These are phyloP conservation scores for Colletotrichum caudatum DNA, from an alignment of 2,329 filamentous ascomycete species.

Conservation along the genomic window DNA sequence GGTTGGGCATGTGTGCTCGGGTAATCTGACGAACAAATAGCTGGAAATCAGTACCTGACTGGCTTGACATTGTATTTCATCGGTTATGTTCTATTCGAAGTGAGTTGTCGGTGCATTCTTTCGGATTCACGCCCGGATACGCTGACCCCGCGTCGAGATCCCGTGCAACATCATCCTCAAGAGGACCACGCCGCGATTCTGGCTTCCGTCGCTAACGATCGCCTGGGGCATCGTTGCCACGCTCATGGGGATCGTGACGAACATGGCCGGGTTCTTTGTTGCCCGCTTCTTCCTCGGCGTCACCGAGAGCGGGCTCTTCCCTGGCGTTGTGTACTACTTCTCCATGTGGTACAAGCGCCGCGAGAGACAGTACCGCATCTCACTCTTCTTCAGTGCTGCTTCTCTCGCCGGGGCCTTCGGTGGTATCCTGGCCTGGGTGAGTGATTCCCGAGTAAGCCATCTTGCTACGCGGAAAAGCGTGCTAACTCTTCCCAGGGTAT, in stretches of 20 bases:
- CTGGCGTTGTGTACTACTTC: constrained; percentile 63
- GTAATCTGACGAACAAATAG: constrained; percentile 46
- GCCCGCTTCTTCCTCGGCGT: constrained; percentile 69
- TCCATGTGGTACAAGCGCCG: constrained; percentile 68
- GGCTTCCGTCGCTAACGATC: constrained; percentile 69
- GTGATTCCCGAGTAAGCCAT: constrained; percentile 22
- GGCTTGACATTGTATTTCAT: constrained; percentile 76
- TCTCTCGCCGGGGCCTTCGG: constrained; percentile 68
- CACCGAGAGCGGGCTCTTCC: constrained; percentile 65
- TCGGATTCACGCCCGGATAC: fast-evolving
- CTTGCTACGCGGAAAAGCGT: fast-evolving
- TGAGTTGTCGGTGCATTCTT: constrained; percentile 41
- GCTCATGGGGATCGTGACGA: constrained; percentile 62
- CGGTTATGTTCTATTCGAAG: constrained; percentile 69
- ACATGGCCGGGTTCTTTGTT: constrained; percentile 63
- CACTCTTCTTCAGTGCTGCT: constrained; percentile 67
- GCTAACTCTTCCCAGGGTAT: constrained; percentile 56
- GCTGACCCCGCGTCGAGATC: constrained; percentile 53
- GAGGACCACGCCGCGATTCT: constrained; percentile 67
- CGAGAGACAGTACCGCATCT: constrained; percentile 66
- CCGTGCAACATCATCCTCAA: constrained; percentile 74
- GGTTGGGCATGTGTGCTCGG: constrained; percentile 28
- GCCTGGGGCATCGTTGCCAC: constrained; percentile 68
- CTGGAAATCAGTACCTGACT: constrained; percentile 73
- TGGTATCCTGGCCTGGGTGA: constrained; percentile 66